Evolutionary conservation across 352 stramenopile genomes (phyloP).

Genomic region (Phytophthora idaei): DNA sequence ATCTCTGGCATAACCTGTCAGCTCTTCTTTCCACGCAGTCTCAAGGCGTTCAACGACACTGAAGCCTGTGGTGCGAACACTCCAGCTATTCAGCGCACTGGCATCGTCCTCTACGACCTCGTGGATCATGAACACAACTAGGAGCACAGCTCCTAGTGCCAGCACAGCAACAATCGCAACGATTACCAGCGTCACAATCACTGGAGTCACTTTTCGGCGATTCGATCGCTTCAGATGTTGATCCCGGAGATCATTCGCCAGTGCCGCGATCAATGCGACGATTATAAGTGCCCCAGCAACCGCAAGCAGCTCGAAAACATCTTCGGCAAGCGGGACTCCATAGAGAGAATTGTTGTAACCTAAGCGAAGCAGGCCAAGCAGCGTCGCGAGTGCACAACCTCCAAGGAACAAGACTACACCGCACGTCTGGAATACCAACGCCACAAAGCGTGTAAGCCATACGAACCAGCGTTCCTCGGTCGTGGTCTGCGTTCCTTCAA

Average conservation of each 20-base stretch:
- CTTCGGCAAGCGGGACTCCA: slow-evolving; percentile 55
- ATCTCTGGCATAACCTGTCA: slow-evolving; percentile 48
- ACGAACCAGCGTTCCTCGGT: slow-evolving; percentile 82
- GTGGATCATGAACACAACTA: slow-evolving; percentile 68
- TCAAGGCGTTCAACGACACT: slow-evolving; percentile 59
- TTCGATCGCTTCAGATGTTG: slow-evolving; percentile 36
- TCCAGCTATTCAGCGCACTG: slow-evolving; percentile 66
- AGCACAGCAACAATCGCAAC: slow-evolving; percentile 51
- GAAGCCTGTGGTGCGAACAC: slow-evolving; percentile 71
- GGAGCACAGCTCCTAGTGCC: slow-evolving; percentile 42
- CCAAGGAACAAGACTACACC: slow-evolving; percentile 47
- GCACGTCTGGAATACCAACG: slow-evolving; percentile 42
- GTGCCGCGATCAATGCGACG: slow-evolving; percentile 51
- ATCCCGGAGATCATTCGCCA: slow-evolving; percentile 59
- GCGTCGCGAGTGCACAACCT: slow-evolving; percentile 51
- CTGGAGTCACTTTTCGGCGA: slow-evolving; percentile 18
- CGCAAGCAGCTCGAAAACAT: slow-evolving; percentile 45
- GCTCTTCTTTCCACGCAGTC: slow-evolving; percentile 50
- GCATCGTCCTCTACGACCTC: slow-evolving; percentile 59
- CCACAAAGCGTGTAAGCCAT: slow-evolving; percentile 59
- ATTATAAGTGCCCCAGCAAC: slow-evolving; percentile 39
- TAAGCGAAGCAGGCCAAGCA: slow-evolving; percentile 59
- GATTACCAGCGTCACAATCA: slow-evolving; percentile 26
- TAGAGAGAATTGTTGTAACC: slow-evolving; percentile 58
- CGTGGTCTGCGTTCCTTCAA: slow-evolving; percentile 55